These are phyloP conservation scores for Phytophthora pluvialis DNA, from an alignment of 352 stramenopile species.

Conservation along the genomic window DNA sequence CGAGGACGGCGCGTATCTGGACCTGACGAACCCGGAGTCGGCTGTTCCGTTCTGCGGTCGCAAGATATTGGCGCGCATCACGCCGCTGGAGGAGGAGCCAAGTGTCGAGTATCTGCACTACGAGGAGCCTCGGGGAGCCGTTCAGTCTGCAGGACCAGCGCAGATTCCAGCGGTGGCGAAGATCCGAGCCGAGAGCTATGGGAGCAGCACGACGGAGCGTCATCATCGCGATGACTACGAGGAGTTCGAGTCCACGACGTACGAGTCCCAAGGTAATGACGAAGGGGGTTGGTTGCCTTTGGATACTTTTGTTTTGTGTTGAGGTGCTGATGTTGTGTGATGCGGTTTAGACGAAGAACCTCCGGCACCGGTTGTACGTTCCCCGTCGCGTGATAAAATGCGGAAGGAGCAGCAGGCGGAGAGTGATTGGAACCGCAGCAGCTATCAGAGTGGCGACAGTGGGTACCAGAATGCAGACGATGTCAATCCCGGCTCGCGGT, in stretches of 20 bases:
- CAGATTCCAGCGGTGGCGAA: conserved; percentile 21
- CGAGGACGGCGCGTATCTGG: conserved; percentile 67
- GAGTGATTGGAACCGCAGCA: conserved; percentile 32
- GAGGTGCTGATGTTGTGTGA: conserved; percentile 1
- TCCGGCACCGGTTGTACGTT: conserved; percentile 19
- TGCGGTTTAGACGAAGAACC: conserved; percentile 44
- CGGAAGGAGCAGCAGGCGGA: conserved; percentile 33
- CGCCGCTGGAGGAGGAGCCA: conserved; percentile 58
- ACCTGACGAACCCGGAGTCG: conserved; percentile 74
- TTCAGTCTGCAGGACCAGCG: neutral
- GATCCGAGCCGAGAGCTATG: conserved; percentile 31
- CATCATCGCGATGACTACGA: conserved; percentile 52
- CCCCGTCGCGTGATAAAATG: conserved; percentile 27
- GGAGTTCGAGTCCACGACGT: conserved; percentile 62
- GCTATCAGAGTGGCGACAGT: conserved; percentile 29
- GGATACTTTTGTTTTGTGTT: neutral
- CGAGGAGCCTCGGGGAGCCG: conserved; percentile 22
- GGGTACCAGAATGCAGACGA: conserved; percentile 30
- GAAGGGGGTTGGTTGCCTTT: neutral
- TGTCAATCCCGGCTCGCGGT: conserved; percentile 19
- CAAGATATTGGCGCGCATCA: conserved; percentile 77
- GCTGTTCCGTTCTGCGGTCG: conserved; percentile 65
- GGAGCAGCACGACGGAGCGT: conserved; percentile 28
- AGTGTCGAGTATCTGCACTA: conserved; percentile 51
- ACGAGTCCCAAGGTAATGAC: conserved; percentile 52